Percentiles rank a stretch among this genome's conserved stretches.
Conservation (phyloP, 768 basidiomycete genomes). For the Imleria badia region DNA sequence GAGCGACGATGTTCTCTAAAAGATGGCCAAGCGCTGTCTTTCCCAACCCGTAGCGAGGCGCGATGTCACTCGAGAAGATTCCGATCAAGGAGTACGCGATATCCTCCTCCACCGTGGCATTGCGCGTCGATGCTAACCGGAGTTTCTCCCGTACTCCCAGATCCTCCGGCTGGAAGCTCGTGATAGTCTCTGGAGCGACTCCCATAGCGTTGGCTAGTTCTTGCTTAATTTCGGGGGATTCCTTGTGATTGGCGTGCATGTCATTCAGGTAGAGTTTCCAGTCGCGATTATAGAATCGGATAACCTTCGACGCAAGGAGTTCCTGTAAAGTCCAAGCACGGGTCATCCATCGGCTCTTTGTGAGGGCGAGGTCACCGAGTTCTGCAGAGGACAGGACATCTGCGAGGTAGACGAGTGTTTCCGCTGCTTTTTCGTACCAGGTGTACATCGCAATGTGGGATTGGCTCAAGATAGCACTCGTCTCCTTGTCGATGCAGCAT, state of each 20-base stretch:
- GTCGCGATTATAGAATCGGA: constrained; percentile 8
- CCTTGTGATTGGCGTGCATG: constrained; percentile 6
- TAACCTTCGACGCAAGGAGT: constrained; percentile 7
- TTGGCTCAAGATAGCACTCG: not conserved
- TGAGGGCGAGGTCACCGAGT: not conserved
- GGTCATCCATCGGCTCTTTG: constrained; percentile 4
- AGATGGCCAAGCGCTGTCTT: constrained; percentile 3
- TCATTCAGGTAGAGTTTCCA: constrained; percentile 14
- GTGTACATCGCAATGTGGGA: not conserved
- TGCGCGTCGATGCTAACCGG: constrained; percentile 4
- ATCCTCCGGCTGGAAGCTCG: not conserved
- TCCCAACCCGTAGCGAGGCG: constrained; percentile 1
- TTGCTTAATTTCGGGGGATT: constrained; percentile 6
- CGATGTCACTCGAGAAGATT: constrained; percentile 11
- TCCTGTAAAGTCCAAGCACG: constrained; percentile 15
- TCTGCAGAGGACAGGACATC: not conserved
- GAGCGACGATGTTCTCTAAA: constrained; percentile 4
- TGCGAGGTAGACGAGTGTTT: not conserved
- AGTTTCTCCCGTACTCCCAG: constrained; percentile 9
- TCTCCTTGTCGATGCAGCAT: not conserved
- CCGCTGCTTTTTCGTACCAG: not conserved
- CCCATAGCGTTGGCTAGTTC: constrained; percentile 8
- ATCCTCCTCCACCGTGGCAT: constrained; percentile 6
- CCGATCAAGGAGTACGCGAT: constrained; percentile 12
- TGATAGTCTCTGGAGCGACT: not conserved